Base-by-base conservation (phyloP, 108 stramenopile genomes). In the Nitzschia putrida region DNA sequence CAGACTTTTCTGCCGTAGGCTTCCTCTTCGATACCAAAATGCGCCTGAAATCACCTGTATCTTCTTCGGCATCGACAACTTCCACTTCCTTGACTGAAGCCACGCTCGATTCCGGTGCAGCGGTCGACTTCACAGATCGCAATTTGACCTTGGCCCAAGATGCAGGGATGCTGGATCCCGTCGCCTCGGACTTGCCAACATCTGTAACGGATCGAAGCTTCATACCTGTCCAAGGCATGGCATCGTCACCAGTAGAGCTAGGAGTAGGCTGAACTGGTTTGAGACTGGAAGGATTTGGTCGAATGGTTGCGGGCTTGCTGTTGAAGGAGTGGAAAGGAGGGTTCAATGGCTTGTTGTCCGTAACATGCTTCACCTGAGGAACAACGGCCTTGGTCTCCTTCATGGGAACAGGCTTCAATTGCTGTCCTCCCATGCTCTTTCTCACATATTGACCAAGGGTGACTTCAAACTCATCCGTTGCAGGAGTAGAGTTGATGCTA, bases 91-190 rank as follows among this genome's bases (percentile, higher is more conserved):
- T 55, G 0, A 55, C n/a, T 23, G 20, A 24, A 13, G 22, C 54
- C 54, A 55, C 21, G 3, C 23, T 21, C 24, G 13, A 23, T 13
- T 24, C 24, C 8, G 20, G n/a, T 23, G 23, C 21, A 24, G 22
- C n/a, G 47, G 47, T 64, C 0, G 23, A 37, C 18, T 51, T 57
- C 44, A 12, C 45, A 34, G 7, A 8, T 25, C 8, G 25, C 25
- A 26, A 69, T 41, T 70, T 74, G 20, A 80, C 79, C 47, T 74
- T 71, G 7, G 79, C 64, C 79, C 79, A 80, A 1, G 79, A 68
- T 10, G 63, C 20, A 45, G 77, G 77, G 47, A 78, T 60, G 16
- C 47, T 21, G 7, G 57, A 68, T 51, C 23, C 45, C 3, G 56
- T 58, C 7, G 57, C 44, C 25, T 64, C 56, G 0, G 61, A 37